Evolutionary conservation across 106 monocot genomes (phyloP).

Genomic region (Dendrobium huoshanense): DNA sequence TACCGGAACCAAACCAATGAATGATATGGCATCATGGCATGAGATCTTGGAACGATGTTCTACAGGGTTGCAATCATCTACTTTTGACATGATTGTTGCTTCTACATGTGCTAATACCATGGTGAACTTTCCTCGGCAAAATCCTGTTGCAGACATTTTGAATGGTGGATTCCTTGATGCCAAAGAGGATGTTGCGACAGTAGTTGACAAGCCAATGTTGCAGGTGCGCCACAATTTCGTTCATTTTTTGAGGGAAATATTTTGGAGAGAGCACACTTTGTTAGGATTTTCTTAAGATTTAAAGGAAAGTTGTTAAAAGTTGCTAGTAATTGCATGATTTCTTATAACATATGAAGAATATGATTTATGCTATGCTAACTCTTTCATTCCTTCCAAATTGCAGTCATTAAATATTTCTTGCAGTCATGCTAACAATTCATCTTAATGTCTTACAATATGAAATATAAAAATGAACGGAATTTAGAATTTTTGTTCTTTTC

Average conservation of each 20-base stretch:
- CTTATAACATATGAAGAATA: neutral
- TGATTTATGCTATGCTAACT: neutral
- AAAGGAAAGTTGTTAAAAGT: neutral
- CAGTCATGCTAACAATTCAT: neutral
- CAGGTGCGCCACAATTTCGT: neutral
- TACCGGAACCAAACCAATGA: neutral
- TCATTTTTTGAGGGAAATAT: neutral
- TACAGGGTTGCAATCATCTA: neutral
- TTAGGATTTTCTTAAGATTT: neutral
- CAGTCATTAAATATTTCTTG: neutral
- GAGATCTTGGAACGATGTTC: neutral
- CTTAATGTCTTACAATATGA: neutral
- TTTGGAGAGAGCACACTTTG: no score
- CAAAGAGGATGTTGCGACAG: neutral
- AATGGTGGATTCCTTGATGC: neutral
- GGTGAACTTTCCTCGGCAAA: neutral
- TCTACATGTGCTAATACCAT: neutral
- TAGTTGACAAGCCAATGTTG: neutral
- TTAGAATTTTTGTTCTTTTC: neutral
- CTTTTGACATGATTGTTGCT: constrained; percentile 2
- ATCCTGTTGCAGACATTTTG: neutral
- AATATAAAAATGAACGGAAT: neutral
- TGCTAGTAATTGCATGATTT: neutral
- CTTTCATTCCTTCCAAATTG: neutral
- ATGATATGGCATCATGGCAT: constrained; percentile 2